Percentiles rank a stretch among this genome's conserved stretches.
These are phyloP conservation scores for Mortierella sp. DNA, from an alignment of 371 early-diverging fungal genomes.

Conservation along the genomic window DNA sequence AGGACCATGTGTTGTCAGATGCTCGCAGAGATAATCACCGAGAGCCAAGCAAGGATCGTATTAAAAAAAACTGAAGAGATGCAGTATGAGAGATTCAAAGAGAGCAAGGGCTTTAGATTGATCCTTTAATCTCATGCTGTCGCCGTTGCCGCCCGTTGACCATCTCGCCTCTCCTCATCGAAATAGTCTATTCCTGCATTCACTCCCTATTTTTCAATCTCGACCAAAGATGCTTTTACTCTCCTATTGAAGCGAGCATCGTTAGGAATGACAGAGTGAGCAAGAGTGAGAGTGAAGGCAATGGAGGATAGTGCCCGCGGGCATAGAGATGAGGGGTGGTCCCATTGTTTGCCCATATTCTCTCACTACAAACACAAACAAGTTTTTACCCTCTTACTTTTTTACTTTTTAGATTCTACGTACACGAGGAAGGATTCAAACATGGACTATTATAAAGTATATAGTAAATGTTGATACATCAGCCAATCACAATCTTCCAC, in stretches of 20 bases:
- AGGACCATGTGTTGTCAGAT: constrained; percentile 6
- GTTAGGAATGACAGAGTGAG: too few relatives aligned
- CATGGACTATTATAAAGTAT: not conserved
- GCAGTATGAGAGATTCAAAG: too few relatives aligned
- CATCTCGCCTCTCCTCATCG: not conserved
- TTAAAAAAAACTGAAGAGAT: not conserved
- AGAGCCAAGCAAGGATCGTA: constrained; percentile 3
- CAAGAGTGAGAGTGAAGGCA: too few relatives aligned
- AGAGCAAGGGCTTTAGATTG: constrained; percentile 1
- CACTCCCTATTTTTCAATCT: too few relatives aligned
- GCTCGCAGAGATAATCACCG: not conserved
- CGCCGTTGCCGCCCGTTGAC: not conserved
- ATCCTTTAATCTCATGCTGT: not conserved
- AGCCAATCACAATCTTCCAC: constrained; percentile 28
- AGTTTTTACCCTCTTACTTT: too few relatives aligned
- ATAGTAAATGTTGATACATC: not conserved
- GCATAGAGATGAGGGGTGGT: not conserved
- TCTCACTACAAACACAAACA: not conserved
- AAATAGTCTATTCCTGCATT: too few relatives aligned
- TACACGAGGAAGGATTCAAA: not conserved
- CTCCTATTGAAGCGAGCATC: too few relatives aligned
- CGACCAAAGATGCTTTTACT: too few relatives aligned
- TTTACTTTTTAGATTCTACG: constrained; percentile 13
- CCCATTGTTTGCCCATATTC: not conserved
- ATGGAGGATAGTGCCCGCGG: too few relatives aligned